Evolutionary conservation across 805 yeast species (phyloP).

Genomic region (Wickerhamomyces subpelliculosus): DNA sequence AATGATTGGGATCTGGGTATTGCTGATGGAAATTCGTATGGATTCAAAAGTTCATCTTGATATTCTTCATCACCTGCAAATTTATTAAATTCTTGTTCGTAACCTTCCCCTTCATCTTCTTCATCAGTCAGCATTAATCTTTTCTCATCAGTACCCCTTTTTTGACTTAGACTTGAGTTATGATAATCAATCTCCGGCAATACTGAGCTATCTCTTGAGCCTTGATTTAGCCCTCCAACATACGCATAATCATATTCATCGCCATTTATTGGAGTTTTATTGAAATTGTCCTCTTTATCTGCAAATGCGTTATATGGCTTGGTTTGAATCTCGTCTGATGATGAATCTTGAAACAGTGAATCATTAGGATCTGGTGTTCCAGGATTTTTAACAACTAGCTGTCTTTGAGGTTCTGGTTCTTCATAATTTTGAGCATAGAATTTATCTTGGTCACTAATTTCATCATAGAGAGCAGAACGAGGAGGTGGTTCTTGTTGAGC

Average conservation of each 20-base stretch:
- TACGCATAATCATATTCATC: background rate
- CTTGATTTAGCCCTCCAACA: background rate
- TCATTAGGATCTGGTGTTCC: background rate
- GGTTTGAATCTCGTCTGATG: too few species aligned
- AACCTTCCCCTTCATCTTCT: background rate
- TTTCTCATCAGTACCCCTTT: background rate
- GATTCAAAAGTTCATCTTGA: background rate
- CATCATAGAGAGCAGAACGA: background rate
- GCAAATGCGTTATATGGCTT: too few species aligned
- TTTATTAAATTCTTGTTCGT: background rate
- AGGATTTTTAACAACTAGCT: background rate
- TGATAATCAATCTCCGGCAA: background rate
- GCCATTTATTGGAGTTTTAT: too few species aligned
- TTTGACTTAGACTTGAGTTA: background rate
- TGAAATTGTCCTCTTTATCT: background rate
- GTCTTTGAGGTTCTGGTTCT: background rate
- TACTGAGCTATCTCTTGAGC: background rate
- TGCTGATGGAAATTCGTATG: background rate
- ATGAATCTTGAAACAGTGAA: conserved; percentile 16
- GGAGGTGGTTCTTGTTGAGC: background rate
- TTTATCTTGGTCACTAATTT: background rate
- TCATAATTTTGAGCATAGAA: background rate
- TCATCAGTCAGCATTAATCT: background rate
- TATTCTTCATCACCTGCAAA: background rate
- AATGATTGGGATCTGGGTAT: background rate